phyloP scores from a whole-genome alignment of 148 eudicot genomes.

The Spergularia bocconei region DNA sequence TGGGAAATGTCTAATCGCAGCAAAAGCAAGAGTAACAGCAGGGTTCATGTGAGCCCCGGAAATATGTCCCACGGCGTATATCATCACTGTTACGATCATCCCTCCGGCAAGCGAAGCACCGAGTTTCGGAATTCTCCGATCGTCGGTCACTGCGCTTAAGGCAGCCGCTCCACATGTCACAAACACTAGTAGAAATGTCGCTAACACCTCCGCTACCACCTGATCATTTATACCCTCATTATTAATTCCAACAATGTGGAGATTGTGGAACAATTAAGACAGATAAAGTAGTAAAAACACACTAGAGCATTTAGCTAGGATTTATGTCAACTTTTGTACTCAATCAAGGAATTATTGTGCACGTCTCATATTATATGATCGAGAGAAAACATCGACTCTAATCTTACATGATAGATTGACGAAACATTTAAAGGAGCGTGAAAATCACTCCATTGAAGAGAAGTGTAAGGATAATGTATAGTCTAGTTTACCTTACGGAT shows the following conservation, averaged over 20 bases:
- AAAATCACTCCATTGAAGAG: no score
- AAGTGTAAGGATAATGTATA: neutral
- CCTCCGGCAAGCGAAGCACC: constrained; percentile 69
- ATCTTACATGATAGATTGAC: no score
- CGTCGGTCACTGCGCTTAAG: constrained; percentile 35
- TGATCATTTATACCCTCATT: neutral
- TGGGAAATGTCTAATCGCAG: constrained; percentile 57
- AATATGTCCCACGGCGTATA: constrained; percentile 72
- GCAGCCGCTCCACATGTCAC: constrained; percentile 66
- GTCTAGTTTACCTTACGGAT: constrained; percentile 32
- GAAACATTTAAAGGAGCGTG: neutral
- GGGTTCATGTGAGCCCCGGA: constrained; percentile 91
- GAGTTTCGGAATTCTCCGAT: constrained; percentile 37
- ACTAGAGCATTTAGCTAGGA: no score
- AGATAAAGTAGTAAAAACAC: no score
- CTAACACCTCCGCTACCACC: constrained; percentile 61
- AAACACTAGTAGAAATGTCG: constrained; percentile 63
- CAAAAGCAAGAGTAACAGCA: constrained; percentile 70
- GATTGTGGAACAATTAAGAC: no score
- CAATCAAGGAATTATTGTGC: no score
- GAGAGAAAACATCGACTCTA: no score
- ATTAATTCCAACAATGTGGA: no score
- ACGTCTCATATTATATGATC: no score
- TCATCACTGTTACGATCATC: constrained; percentile 70
- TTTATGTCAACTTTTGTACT: no score